Base-by-base conservation (phyloP, 2,329 filamentous ascomycete species). In the Verticillium isaacii region DNA sequence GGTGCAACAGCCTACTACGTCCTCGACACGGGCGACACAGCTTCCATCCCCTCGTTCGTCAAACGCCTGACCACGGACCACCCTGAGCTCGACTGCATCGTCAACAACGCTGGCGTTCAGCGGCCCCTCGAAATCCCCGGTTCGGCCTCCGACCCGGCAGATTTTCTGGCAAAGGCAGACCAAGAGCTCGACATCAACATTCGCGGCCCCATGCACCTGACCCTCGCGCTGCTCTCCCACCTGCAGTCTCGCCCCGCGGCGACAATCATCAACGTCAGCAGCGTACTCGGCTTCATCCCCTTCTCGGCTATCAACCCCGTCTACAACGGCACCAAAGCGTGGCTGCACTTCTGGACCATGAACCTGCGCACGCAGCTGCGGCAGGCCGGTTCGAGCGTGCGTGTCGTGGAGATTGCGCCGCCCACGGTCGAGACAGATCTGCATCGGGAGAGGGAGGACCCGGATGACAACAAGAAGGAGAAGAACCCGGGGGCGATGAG, bases 61-160 rank as follows among this genome's bases (percentile, higher is more conserved):
- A 61, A 75, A 52, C 75, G 74, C 17, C 68, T 86, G 52, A 78
- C 75, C 3, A 65, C 63, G 2, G 78, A 84, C 6, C 80, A 86
- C 66, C 82, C 45, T 23, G 45, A 50, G 7, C 68, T 86, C 2
- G 83, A 87, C 70, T 86, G 83, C 65, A 68, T 87, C 0, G 73
- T 87, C 68, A 87, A 86, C 72, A 86, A 87, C 60, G 84, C 84
- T 0, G 84, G 83, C 2, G 81, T 86, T 0, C 84, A 87, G 68
- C 72, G 82, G 2, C 84, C 82, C 0, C 75, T 87, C 1, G 19
- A 23, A 1, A 50, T 50, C 45, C n/a, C 19, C n/a, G 4, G n/a
- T 9, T 70, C 82, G 17, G 74, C 83, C 1, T 32, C 70, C 8
- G 70, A 72, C 45, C 75, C 76, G 25, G 67, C 71, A 0, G 75